phyloP scores from a whole-genome alignment of 2,329 filamentous ascomycete species.

The Parastagonospora avenae region DNA sequence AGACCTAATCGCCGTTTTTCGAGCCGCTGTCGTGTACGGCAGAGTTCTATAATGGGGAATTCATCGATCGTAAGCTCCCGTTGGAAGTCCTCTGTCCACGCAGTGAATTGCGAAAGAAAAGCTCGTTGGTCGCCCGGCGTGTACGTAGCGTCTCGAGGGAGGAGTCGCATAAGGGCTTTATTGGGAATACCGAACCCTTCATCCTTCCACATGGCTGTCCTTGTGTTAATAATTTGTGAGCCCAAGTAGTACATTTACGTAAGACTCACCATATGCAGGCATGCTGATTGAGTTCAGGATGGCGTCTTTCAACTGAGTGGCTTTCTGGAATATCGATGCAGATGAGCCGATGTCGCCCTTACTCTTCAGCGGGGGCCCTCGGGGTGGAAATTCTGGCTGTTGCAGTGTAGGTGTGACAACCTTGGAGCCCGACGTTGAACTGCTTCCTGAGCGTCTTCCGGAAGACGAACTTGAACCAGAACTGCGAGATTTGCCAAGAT shows the following conservation, averaged over 20 bases:
- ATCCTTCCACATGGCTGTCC: conserved; percentile 74
- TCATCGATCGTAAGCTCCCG: conserved; percentile 62
- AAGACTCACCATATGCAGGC: conserved; percentile 63
- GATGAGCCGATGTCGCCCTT: conserved; percentile 57
- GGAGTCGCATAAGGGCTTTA: conserved; percentile 59
- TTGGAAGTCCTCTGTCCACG: conserved; percentile 72
- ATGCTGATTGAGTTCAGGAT: conserved; percentile 75
- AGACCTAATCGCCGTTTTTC: conserved; percentile 65
- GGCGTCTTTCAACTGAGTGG: conserved; percentile 76
- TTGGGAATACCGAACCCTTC: conserved; percentile 76
- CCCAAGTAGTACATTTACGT: background rate
- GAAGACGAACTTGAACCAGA: conserved; percentile 50
- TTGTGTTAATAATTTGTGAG: conserved; percentile 5
- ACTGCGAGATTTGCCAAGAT: conserved; percentile 40
- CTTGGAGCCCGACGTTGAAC: conserved; percentile 45
- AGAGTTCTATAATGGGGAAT: conserved; percentile 69
- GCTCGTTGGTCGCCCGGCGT: conserved; percentile 50
- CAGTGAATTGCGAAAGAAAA: conserved; percentile 63
- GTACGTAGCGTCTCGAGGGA: conserved; percentile 47
- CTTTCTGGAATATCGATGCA: conserved; percentile 73
- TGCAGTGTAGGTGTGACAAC: conserved; percentile 61
- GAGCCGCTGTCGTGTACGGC: conserved; percentile 66
- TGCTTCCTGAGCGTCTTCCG: conserved; percentile 34
- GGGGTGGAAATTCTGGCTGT: conserved; percentile 67
- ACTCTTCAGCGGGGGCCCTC: conserved; percentile 65